phyloP scores from a whole-genome alignment of 805 yeast genomes.

The Kodamaea jinghongensis region DNA sequence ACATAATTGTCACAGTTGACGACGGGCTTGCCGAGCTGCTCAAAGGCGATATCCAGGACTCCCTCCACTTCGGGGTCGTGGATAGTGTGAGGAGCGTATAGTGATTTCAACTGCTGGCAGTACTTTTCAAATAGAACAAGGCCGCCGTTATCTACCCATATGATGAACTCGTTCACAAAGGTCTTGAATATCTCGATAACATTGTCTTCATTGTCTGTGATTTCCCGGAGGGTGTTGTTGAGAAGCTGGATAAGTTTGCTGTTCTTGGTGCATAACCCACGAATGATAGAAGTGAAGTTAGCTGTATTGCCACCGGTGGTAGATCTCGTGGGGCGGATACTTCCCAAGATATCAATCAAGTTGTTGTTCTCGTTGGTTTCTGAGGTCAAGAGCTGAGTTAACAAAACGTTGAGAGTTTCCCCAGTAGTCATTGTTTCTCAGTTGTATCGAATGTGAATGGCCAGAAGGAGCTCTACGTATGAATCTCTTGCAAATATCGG shows the following conservation, averaged over 20 bases:
- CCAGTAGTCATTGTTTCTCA: background rate
- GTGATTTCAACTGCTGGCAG: slow-evolving; percentile 14
- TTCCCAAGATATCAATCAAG: slow-evolving; percentile 34
- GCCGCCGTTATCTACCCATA: slow-evolving; percentile 38
- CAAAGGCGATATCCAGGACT: slow-evolving; percentile 3
- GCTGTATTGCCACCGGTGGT: slow-evolving; percentile 12
- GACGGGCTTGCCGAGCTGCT: slow-evolving; percentile 29
- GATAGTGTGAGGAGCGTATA: slow-evolving; percentile 7
- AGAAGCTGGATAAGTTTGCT: slow-evolving; percentile 23
- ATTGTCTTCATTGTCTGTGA: slow-evolving; percentile 12
- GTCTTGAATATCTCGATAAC: slow-evolving; percentile 31
- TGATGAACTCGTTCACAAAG: slow-evolving; percentile 37
- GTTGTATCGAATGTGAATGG: no score
- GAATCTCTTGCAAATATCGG: no score
- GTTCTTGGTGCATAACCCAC: slow-evolving; percentile 43
- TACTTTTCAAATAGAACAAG: slow-evolving; percentile 35
- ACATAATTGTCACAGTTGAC: slow-evolving; percentile 29
- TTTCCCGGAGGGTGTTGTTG: slow-evolving; percentile 14
- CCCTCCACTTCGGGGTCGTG: slow-evolving; percentile 6
- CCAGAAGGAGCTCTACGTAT: background rate
- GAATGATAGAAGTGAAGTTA: slow-evolving; percentile 26
- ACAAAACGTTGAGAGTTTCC: slow-evolving; percentile 8
- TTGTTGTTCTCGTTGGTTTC: slow-evolving; percentile 33
- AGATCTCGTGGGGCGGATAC: slow-evolving; percentile 29
- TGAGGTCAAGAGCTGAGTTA: slow-evolving; percentile 16